Evolutionary conservation across 305 asterid species (phyloP).

Genomic region (Plantago rigida): DNA sequence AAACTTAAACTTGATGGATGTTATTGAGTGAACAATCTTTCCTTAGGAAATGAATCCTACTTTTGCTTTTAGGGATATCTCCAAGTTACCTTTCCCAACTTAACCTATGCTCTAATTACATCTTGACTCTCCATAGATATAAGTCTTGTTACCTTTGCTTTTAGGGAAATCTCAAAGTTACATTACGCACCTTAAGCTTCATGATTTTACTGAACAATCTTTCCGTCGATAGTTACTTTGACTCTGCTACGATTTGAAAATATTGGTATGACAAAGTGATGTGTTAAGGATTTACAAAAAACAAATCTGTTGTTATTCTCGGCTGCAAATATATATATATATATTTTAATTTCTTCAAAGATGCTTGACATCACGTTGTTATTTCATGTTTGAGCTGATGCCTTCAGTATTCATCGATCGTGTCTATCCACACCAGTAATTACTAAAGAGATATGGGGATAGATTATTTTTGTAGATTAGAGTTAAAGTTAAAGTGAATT

Average conservation of each 20-base stretch:
- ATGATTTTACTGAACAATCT: background rate
- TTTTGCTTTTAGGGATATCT: too few relatives aligned
- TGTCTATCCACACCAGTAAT: background rate
- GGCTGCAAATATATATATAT: too few relatives aligned
- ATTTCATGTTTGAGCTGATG: background rate
- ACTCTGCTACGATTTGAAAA: background rate
- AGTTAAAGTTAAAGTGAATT: background rate
- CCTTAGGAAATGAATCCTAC: too few relatives aligned
- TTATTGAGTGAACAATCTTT: background rate
- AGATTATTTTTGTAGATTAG: too few relatives aligned
- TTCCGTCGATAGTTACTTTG: too few relatives aligned
- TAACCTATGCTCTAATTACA: background rate
- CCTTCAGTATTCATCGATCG: background rate
- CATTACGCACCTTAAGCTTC: background rate
- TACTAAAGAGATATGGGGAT: slow-evolving; percentile 7
- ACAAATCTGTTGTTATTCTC: background rate
- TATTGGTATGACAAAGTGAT: background rate
- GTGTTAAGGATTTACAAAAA: too few relatives aligned
- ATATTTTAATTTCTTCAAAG: background rate
- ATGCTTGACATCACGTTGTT: slow-evolving; percentile 10
- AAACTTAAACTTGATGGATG: background rate
- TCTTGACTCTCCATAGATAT: background rate
- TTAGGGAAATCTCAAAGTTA: slow-evolving; percentile 9
- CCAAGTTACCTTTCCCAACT: background rate
- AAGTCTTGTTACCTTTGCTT: background rate